Conservation (phyloP, 257 asterid genomes). For the Solanum chmielewskii region DNA sequence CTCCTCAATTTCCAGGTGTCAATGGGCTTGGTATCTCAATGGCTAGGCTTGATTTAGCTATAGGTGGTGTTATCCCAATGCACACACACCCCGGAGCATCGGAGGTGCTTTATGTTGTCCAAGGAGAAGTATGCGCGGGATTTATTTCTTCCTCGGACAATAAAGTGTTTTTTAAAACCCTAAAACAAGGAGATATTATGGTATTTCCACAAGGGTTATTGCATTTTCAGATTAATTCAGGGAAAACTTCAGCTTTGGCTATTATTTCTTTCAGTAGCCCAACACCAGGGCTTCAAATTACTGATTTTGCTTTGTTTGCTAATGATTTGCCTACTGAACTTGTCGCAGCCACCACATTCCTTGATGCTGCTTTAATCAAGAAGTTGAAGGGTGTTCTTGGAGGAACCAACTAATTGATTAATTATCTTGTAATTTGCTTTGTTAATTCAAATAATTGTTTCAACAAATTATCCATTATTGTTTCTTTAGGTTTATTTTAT, state of each 20-base stretch:
- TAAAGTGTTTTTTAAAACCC: slow-evolving; percentile 35
- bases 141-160: slow-evolving; percentile 47
- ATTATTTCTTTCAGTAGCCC: slow-evolving; percentile 53
- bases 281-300: slow-evolving; percentile 54
- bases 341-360: slow-evolving; percentile 43
- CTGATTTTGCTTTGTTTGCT: slow-evolving; percentile 45
- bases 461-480: not conserved
- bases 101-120: slow-evolving; percentile 35
- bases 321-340: slow-evolving; percentile 34
- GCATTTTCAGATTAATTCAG: slow-evolving; percentile 67
- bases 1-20: slow-evolving; percentile 54
- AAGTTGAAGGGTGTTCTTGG: slow-evolving; percentile 49
- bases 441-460: not conserved
- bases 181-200: slow-evolving; percentile 51
- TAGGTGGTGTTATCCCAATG: slow-evolving; percentile 50
- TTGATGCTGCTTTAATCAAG: slow-evolving; percentile 43
- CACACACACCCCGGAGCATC: slow-evolving; percentile 80
- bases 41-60: slow-evolving; percentile 59
- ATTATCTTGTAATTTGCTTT: not conserved
- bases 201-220: slow-evolving; percentile 56
- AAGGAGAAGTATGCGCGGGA: slow-evolving; percentile 35
- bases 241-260: slow-evolving; percentile 35
- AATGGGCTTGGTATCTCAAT: slow-evolving; percentile 62
- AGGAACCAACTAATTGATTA: slow-evolving; percentile 6
- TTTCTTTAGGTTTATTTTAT: not conserved